Conservation (phyloP, 2,329 filamentous ascomycete genomes). For the Cladosporium cucumerinum region DNA sequence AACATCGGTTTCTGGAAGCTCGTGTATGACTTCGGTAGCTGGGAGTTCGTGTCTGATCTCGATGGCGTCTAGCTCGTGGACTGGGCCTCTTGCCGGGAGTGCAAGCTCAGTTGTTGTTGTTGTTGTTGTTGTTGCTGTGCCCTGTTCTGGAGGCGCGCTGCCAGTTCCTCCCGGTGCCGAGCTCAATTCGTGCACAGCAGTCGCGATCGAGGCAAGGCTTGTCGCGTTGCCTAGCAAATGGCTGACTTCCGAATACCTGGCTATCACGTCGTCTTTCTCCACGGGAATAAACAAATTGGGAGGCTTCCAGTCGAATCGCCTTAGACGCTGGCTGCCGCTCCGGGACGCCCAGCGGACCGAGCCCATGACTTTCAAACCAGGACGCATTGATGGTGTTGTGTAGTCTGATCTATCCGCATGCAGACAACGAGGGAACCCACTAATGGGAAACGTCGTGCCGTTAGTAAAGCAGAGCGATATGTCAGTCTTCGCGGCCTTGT, state of each 20-base stretch:
- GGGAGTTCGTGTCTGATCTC: background rate
- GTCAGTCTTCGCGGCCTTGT: background rate
- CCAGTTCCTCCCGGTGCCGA: background rate
- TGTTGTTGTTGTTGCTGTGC: background rate
- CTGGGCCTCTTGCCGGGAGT: background rate
- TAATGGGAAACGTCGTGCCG: background rate
- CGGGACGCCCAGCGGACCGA: constrained; percentile 9
- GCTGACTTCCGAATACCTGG: constrained; percentile 3
- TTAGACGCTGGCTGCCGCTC: background rate
- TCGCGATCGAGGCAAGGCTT: background rate
- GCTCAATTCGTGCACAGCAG: background rate
- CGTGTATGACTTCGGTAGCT: background rate
- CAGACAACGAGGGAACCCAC: constrained; percentile 6
- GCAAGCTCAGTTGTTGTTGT: background rate
- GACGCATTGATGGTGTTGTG: background rate
- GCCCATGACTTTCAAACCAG: background rate
- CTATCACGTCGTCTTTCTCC: background rate
- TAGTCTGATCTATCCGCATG: background rate
- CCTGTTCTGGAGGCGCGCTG: background rate
- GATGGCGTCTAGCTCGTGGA: background rate
- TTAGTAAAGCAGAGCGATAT: constrained; percentile 6
- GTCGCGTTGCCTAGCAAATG: constrained; percentile 10
- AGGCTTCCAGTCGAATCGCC: constrained; percentile 12
- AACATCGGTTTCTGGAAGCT: background rate
- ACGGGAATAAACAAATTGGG: background rate